Percentiles rank a stretch among this genome's conserved stretches.
Conservation (phyloP, 2,329 filamentous ascomycete genomes). For the Salinomyces thailandicus region DNA sequence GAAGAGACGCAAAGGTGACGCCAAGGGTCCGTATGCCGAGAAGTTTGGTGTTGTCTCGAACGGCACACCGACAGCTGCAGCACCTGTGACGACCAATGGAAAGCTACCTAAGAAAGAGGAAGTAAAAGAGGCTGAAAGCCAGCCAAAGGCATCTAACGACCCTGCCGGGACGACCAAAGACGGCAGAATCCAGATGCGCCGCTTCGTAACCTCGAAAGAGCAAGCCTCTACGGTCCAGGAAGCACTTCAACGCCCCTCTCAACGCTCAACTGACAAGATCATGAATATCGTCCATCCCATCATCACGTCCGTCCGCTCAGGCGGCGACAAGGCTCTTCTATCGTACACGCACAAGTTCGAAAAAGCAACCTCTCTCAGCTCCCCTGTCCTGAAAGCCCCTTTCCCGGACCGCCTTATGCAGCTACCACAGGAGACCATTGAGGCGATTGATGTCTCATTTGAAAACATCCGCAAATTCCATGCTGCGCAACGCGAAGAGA, state of each 20-base stretch:
- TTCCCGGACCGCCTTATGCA: slow-evolving; percentile 82
- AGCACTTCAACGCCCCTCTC: slow-evolving; percentile 76
- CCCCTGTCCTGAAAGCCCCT: slow-evolving; percentile 79
- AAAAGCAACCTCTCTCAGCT: slow-evolving; percentile 81
- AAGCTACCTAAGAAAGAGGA: slow-evolving; percentile 28
- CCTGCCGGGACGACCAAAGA: slow-evolving; percentile 36
- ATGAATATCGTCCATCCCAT: slow-evolving; percentile 86
- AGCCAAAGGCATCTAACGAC: slow-evolving; percentile 44
- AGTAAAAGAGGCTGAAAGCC: slow-evolving; percentile 42
- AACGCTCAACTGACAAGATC: slow-evolving; percentile 89
- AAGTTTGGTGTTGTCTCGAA: slow-evolving; percentile 61
- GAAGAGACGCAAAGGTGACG: slow-evolving; percentile 83
- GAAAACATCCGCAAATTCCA: slow-evolving; percentile 95
- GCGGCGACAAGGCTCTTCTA: slow-evolving; percentile 79
- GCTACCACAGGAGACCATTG: slow-evolving; percentile 67
- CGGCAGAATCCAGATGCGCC: slow-evolving; percentile 69
- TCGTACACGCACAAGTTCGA: slow-evolving; percentile 98
- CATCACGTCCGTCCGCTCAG: slow-evolving; percentile 71
- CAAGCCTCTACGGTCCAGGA: slow-evolving; percentile 56
- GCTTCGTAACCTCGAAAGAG: slow-evolving; percentile 59
- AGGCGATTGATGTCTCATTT: slow-evolving; percentile 87
- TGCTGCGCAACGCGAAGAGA: slow-evolving; percentile 75
- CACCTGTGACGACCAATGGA: slow-evolving; percentile 12
- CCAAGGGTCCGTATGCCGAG: slow-evolving; percentile 84
- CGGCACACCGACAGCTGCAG: slow-evolving; percentile 10